phyloP scores from a whole-genome alignment of 2,329 filamentous ascomycete species.

The Corniculantispora saksenae region DNA sequence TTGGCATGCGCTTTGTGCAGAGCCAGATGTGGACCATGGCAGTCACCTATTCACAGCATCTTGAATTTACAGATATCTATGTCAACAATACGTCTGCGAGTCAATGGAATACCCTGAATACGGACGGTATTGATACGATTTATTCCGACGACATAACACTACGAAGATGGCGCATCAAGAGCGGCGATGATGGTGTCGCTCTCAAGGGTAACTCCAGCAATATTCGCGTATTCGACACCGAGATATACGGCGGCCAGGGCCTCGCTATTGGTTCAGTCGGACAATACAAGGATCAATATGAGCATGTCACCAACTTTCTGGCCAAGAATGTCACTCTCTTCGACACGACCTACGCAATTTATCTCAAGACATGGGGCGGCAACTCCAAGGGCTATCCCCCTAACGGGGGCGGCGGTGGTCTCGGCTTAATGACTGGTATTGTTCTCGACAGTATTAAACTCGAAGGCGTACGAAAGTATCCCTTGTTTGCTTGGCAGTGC shows the following conservation, averaged over 20 bases:
- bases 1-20: conserved; percentile 52
- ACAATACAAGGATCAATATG: conserved; percentile 50
- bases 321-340: conserved; percentile 48
- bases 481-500: conserved; percentile 38
- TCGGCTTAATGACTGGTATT: conserved; percentile 41
- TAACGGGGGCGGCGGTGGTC: conserved; percentile 59
- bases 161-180: conserved; percentile 49
- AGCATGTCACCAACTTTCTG: conserved; percentile 51
- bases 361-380: conserved; percentile 62
- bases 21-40: conserved; percentile 64
- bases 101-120: conserved; percentile 38
- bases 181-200: conserved; percentile 56
- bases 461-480: conserved; percentile 29
- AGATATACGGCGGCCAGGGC: conserved; percentile 51
- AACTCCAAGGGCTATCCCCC: conserved; percentile 51
- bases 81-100: conserved; percentile 50
- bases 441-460: conserved; percentile 34
- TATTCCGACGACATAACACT: conserved; percentile 54
- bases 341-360: conserved; percentile 50
- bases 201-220: conserved; percentile 58
- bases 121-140: conserved; percentile 52
- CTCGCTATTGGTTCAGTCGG: conserved; percentile 60
- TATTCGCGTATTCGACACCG: conserved; percentile 50
- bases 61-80: conserved; percentile 52
- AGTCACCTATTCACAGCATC: conserved; percentile 48